phyloP scores from a whole-genome alignment of 2,329 filamentous ascomycete genomes.

The Ceratocystis eucalypticola region DNA sequence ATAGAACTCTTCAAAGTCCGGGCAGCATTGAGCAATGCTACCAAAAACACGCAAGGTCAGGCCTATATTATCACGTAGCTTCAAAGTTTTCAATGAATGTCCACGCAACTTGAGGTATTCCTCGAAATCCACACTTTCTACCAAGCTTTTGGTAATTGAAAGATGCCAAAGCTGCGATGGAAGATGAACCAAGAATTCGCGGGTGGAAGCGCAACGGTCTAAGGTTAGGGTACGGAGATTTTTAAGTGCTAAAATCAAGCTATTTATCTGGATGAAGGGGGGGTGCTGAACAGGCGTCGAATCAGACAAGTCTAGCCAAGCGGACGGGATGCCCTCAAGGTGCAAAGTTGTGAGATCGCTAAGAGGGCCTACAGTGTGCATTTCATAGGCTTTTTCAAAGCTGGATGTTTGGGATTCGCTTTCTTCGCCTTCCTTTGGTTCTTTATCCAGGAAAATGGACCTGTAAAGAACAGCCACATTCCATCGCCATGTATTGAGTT shows the following conservation, averaged over 20 bases:
- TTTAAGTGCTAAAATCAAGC: not conserved
- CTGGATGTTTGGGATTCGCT: not conserved
- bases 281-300: not conserved
- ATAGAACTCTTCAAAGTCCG: not conserved
- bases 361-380: slow-evolving; percentile 3
- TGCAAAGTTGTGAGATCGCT: not conserved
- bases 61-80: not conserved
- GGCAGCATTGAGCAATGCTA: not conserved
- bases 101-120: not conserved
- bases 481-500: not conserved
- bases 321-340: not conserved
- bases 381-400: not conserved
- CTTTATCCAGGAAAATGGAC: not conserved
- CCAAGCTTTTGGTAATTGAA: not conserved
- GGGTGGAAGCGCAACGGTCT: not conserved
- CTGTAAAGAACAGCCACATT: not conserved
- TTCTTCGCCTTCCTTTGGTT: not conserved
- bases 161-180: not conserved
- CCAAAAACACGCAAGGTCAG: not conserved
- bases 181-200: not conserved
- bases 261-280: not conserved
- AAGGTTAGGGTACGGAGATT: slow-evolving; percentile 1
- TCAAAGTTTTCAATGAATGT: not conserved
- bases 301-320: not conserved
- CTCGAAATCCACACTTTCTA: not conserved